Percentiles rank a stretch among this genome's conserved stretches.
Conservation (phyloP, 208 protist genomes). For the Wallacemonas sp. region DNA sequence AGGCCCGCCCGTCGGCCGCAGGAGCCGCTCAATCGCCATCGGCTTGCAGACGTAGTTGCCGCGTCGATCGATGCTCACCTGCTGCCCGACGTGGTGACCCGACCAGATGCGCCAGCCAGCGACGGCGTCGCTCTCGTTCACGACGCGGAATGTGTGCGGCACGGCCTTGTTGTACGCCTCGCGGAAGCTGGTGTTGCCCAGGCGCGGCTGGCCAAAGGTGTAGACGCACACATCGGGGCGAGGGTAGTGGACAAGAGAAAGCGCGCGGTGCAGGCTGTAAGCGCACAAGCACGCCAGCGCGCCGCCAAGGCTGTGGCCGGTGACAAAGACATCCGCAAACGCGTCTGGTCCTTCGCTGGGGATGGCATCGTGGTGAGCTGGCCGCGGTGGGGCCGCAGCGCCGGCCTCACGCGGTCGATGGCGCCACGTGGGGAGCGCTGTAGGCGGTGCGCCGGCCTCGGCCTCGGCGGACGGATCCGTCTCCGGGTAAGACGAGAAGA, state of each 20-base stretch:
- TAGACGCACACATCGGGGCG: constrained; percentile 71
- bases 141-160: constrained; percentile 78
- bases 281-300: constrained; percentile 80
- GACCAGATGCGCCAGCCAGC: constrained; percentile 52
- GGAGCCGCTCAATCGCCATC: constrained; percentile 77
- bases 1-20: constrained; percentile 52
- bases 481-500: not conserved
- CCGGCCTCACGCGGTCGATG: not conserved
- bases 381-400: no score
- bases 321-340: constrained; percentile 59
- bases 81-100: constrained; percentile 74
- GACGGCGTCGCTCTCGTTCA: constrained; percentile 89
- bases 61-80: constrained; percentile 78
- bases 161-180: constrained; percentile 70
- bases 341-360: not conserved
- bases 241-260: constrained; percentile 56
- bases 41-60: constrained; percentile 83
- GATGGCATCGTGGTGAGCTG: no score
- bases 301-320: constrained; percentile 82
- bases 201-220: constrained; percentile 78
- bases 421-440: not conserved
- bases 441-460: no score
- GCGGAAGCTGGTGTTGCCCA: constrained; percentile 79
- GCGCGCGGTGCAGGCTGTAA: constrained; percentile 65
- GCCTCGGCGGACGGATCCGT: not conserved